These are phyloP conservation scores for Paramecium tetraurelia DNA, from an alignment of 73 alveolate species.

Conservation along the genomic window DNA sequence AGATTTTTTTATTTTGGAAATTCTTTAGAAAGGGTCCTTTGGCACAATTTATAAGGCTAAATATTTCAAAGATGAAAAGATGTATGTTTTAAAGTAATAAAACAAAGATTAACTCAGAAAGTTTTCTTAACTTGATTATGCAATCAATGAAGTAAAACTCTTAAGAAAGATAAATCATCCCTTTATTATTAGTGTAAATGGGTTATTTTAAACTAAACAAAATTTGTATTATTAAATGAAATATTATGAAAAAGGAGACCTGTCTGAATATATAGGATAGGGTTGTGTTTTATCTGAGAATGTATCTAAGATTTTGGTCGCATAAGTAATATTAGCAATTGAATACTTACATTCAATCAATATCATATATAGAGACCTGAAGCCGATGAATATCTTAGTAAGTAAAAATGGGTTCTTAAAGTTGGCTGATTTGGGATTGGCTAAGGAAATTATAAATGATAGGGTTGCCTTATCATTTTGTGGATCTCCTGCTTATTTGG, in stretches of 20 bases:
- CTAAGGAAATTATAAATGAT: slow-evolving; percentile 73
- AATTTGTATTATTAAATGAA: slow-evolving; percentile 22
- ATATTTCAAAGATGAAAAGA: neutral
- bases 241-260: slow-evolving; percentile 22
- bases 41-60: neutral
- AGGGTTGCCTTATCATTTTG: slow-evolving; percentile 70
- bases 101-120: slow-evolving; percentile 3
- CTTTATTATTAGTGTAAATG: neutral
- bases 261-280: neutral
- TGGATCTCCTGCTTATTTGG: slow-evolving; percentile 85
- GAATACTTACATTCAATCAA: slow-evolving; percentile 75
- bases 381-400: slow-evolving; percentile 77
- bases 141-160: neutral
- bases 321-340: slow-evolving; percentile 75
- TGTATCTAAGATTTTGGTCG: slow-evolving; percentile 72
- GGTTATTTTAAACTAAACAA: slow-evolving; percentile 2
- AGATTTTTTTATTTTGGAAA: neutral
- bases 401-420: slow-evolving; percentile 69
- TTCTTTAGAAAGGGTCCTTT: neutral
- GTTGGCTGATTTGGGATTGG: slow-evolving; percentile 78
- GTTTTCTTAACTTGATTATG: neutral
- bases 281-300: slow-evolving; percentile 49
- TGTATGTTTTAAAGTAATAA: slow-evolving; percentile 28
- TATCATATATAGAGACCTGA: slow-evolving; percentile 74
- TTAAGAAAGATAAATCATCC: slow-evolving; percentile 28